Percentiles rank a stretch among this genome's conserved stretches.
Conservation (phyloP, 2,329 filamentous ascomycete genomes). For the Penicillium sp. region DNA sequence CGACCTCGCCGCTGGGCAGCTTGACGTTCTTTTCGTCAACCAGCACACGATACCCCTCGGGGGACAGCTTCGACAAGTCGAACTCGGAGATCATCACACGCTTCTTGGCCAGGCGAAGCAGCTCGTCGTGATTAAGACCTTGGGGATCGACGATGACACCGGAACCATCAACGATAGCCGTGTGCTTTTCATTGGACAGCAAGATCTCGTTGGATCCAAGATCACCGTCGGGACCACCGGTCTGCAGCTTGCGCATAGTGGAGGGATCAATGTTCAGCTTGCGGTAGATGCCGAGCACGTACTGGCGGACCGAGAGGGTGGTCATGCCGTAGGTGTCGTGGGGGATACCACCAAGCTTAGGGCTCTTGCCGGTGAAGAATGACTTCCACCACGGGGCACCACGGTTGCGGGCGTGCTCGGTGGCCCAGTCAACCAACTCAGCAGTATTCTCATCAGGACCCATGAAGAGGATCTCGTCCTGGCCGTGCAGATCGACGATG, state of each 20-base stretch:
- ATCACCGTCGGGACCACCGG: slow-evolving; percentile 93
- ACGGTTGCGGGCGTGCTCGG: slow-evolving; percentile 78
- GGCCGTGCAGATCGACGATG: slow-evolving; percentile 89
- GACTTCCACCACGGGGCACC: slow-evolving; percentile 99
- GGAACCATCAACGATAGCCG: slow-evolving; percentile 89
- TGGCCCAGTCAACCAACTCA: slow-evolving; percentile 97
- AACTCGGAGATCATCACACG: slow-evolving; percentile 88
- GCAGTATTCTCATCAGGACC: slow-evolving; percentile 98
- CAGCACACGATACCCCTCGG: slow-evolving; percentile 82
- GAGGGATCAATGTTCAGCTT: slow-evolving; percentile 86
- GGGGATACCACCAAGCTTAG: slow-evolving; percentile 90
- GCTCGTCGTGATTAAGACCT: slow-evolving; percentile 77
- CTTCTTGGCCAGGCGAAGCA: slow-evolving; percentile 75
- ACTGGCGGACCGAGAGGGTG: slow-evolving; percentile 91
- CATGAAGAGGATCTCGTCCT: slow-evolving; percentile 97
- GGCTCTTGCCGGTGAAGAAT: slow-evolving; percentile 98
- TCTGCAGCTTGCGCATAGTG: slow-evolving; percentile 89
- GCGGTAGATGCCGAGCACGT: slow-evolving; percentile 92
- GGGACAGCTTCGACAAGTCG: slow-evolving; percentile 77
- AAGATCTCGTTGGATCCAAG: slow-evolving; percentile 97
- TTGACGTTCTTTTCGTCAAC: slow-evolving; percentile 85
- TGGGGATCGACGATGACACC: slow-evolving; percentile 92
- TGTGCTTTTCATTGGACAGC: slow-evolving; percentile 92
- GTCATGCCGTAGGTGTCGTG: slow-evolving; percentile 98
- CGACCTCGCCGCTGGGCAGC: slow-evolving; percentile 79